Evolutionary conservation across 345 rosid species (phyloP).

Genomic region (Ricinus communis): DNA sequence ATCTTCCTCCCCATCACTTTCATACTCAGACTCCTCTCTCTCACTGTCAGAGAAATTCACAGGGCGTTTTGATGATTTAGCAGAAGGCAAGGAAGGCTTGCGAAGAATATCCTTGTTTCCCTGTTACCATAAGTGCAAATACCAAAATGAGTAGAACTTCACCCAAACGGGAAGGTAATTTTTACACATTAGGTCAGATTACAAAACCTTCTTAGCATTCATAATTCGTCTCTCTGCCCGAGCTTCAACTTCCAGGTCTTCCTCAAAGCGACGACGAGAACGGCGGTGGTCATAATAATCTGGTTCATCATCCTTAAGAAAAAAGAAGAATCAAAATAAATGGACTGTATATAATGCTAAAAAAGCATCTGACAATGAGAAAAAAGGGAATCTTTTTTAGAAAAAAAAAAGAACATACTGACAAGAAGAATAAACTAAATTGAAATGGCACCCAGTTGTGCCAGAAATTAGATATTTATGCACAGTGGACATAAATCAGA

Average conservation of each 20-base stretch:
- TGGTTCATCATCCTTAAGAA: constrained; percentile 70
- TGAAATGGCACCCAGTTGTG: background rate
- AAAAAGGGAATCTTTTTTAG: no score
- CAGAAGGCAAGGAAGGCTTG: constrained; percentile 53
- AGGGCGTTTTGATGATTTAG: constrained; percentile 67
- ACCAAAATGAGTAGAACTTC: constrained; percentile 4
- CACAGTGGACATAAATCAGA: background rate
- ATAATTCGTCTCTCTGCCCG: constrained; percentile 83
- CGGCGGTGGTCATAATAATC: constrained; percentile 78
- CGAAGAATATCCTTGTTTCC: constrained; percentile 64
- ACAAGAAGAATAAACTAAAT: background rate
- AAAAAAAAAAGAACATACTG: background rate
- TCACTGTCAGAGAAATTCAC: constrained; percentile 84
- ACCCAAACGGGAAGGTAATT: background rate
- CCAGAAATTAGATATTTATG: background rate
- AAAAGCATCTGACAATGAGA: background rate
- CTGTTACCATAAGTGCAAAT: constrained; percentile 28
- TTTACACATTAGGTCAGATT: background rate
- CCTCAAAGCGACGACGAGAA: constrained; percentile 78
- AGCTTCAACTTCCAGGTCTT: constrained; percentile 90
- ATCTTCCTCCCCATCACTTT: constrained; percentile 82
- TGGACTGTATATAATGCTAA: no score
- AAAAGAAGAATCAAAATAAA: background rate
- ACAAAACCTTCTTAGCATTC: constrained; percentile 88
- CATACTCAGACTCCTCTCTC: constrained; percentile 93